Evolutionary conservation across 768 basidiomycete species (phyloP).

Genomic region (Auriculariales sp.): DNA sequence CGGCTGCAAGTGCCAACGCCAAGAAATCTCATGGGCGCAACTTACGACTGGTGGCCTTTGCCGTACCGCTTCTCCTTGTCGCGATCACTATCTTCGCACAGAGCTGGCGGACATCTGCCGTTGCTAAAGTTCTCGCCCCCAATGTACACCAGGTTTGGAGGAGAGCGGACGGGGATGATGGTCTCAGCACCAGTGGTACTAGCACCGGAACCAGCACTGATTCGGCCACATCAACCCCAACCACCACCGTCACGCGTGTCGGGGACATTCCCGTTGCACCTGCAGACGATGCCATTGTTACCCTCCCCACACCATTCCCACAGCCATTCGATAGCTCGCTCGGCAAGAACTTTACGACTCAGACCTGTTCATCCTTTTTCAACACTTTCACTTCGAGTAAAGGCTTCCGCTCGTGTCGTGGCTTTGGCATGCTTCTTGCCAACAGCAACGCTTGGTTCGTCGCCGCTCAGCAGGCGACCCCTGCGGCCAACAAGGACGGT

Average conservation of each 20-base stretch:
- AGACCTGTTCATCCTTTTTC: constrained; percentile 56
- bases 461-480: no score
- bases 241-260: neutral
- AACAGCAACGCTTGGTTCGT: constrained; percentile 35
- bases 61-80: neutral
- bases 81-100: neutral
- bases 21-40: neutral
- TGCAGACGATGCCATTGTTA: constrained; percentile 24
- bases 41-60: neutral
- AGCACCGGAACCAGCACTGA: constrained; percentile 9
- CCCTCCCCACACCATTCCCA: constrained; percentile 50
- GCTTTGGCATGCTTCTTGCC: constrained; percentile 52
- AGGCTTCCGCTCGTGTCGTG: constrained; percentile 58
- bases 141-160: neutral
- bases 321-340: constrained; percentile 56
- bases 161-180: neutral
- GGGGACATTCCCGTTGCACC: neutral
- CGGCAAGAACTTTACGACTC: constrained; percentile 49
- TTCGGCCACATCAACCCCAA: neutral
- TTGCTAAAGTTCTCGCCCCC: neutral
- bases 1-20: no score
- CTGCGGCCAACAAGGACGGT: no score
- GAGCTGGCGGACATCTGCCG: neutral
- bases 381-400: constrained; percentile 50
- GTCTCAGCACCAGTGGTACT: neutral